Percentiles rank a stretch among this genome's conserved stretches.
These are phyloP conservation scores for Mycena vitilis DNA, from an alignment of 768 basidiomycete species.

Conservation along the genomic window DNA sequence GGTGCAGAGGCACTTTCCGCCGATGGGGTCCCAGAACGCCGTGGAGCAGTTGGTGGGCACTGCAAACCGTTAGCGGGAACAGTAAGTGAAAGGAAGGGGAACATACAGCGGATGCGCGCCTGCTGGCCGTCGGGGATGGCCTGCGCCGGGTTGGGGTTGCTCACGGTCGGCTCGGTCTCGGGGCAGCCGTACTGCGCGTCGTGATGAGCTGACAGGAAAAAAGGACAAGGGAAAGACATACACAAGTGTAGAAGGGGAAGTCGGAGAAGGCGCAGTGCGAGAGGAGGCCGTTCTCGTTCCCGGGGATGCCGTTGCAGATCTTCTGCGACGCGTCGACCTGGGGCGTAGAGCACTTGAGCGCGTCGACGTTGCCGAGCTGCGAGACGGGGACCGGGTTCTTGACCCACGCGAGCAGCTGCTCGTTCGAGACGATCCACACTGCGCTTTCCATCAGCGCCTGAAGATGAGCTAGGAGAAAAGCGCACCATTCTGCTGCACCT, in stretches of 20 bases:
- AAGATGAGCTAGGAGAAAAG: constrained; percentile 12
- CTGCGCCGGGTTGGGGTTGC: constrained; percentile 77
- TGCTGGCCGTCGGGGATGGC: constrained; percentile 55
- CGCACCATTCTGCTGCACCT: constrained; percentile 71
- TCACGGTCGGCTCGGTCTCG: constrained; percentile 58
- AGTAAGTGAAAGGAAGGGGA: not conserved
- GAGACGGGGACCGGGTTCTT: constrained; percentile 73
- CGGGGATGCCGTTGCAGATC: constrained; percentile 83
- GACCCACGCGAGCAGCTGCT: constrained; percentile 81
- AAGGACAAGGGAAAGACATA: constrained; percentile 48
- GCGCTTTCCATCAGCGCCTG: not conserved
- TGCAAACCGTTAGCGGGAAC: constrained; percentile 36
- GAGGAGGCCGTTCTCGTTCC: not conserved
- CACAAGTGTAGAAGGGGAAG: not conserved
- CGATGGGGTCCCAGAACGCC: constrained; percentile 84
- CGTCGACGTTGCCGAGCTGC: constrained; percentile 62
- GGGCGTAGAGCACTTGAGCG: constrained; percentile 75
- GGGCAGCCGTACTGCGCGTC: constrained; percentile 76
- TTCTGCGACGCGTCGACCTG: constrained; percentile 61
- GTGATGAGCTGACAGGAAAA: not conserved
- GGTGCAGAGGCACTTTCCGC: constrained; percentile 71
- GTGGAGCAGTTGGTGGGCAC: constrained; percentile 81
- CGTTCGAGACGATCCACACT: constrained; percentile 82
- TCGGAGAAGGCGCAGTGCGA: not conserved
- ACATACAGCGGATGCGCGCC: constrained; percentile 64